Base-by-base conservation (phyloP, 805 yeast genomes). In the Wickerhamia fluorescens region DNA sequence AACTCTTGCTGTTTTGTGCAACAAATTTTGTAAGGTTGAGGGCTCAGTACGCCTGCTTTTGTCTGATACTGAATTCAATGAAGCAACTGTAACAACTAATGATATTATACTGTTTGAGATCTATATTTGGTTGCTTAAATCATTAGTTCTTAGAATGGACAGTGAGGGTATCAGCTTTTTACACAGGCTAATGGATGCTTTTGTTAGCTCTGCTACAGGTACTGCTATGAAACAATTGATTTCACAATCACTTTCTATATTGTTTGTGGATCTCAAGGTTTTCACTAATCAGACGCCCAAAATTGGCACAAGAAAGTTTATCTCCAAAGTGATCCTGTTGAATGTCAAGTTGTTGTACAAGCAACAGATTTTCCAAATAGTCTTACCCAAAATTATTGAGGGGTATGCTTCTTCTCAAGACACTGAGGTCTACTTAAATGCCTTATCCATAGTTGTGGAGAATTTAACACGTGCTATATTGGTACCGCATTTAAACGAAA, bases 71-170 rank as follows among this genome's bases (percentile, higher is more conserved):
- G 30, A 25, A 9, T 21, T 16, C 10, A 25, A 21, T 7, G 14
- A 20, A 7, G 19, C 10, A 19, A 23, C 21, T 15, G 11, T 15
- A 3, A 13, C 20, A 8, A 16, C 18, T 5, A 25, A 23, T 2
- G 37, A 41, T 7, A 14, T 33, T 3, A 25, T 28, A 7, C 28
- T 40, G 5, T 49, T 82, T 23, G 94, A 85, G 47, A 47, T 68
- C 0, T 50, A 66, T 7, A 58, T 78, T 2, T 87, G 95, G 95
- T 52, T 78, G 5, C 57, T 76, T 13, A 87, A 85, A 50, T 88
- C 83, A 1, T 59, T 83, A 28, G 45, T 83, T 1, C 47, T 84
- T 49, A 74, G 70, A 41, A 70, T 70, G 37, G 79, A 78, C 34
- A 36, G 40, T 3, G 24, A 32, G 4, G 68, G 67, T 2, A 24